A percentile compares a stretch with the other conserved stretches of the same genome.
These are phyloP conservation scores for Lagenidium giganteum DNA, from an alignment of 352 stramenopile species.

Conservation along the genomic window DNA sequence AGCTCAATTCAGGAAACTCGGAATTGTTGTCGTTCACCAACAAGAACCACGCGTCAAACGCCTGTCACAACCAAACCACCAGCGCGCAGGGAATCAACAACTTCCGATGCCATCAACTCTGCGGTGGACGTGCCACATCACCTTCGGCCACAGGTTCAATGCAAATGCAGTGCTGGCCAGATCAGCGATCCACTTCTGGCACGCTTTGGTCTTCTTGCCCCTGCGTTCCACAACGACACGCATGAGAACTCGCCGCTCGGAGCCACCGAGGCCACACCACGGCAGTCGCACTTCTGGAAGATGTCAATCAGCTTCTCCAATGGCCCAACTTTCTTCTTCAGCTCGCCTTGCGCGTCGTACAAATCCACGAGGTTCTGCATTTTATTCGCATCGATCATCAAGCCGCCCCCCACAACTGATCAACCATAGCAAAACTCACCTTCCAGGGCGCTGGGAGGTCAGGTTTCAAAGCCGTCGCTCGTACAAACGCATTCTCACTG, in stretches of 20 bases:
- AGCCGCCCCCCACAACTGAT: not conserved
- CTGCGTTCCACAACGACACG: conserved; percentile 21
- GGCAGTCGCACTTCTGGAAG: conserved; percentile 60
- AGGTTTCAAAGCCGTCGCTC: conserved; percentile 62
- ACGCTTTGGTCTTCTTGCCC: conserved; percentile 67
- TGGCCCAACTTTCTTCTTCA: conserved; percentile 54
- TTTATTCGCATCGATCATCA: not conserved
- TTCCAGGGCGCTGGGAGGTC: conserved; percentile 79
- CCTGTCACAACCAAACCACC: too few species aligned
- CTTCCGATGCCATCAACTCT: not conserved
- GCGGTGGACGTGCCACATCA: too few species aligned
- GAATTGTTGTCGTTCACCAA: conserved; percentile 34
- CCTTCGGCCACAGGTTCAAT: conserved; percentile 49
- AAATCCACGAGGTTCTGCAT: conserved; percentile 72
- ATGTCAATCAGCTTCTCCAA: conserved; percentile 74
- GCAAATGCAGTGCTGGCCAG: conserved; percentile 44
- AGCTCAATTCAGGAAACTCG: conserved; percentile 25
- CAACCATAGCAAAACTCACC: conserved; percentile 20
- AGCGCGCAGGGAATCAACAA: too few species aligned
- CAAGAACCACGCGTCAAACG: conserved; percentile 72
- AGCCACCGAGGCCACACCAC: too few species aligned
- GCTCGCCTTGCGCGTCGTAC: conserved; percentile 43
- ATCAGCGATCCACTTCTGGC: conserved; percentile 77
- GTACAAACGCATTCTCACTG: conserved; percentile 57
- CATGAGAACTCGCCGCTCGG: too few species aligned